Percentiles rank a stretch among this genome's conserved stretches.
phyloP scores from a whole-genome alignment of 805 yeast genomes.

The Saccharomycopsis fibuligera region DNA sequence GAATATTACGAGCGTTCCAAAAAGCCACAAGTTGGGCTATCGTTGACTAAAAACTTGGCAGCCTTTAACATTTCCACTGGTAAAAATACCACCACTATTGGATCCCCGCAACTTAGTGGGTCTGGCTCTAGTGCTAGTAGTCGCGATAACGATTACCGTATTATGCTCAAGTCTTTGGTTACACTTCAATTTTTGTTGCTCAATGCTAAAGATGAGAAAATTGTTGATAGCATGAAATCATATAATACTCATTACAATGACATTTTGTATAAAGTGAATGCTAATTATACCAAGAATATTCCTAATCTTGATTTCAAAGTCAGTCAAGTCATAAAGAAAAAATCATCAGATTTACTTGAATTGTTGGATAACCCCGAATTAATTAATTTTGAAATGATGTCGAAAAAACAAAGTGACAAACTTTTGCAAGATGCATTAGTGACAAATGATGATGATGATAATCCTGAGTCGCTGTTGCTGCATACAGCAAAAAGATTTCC shows the following conservation, averaged over 20 bases:
- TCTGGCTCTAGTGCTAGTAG: too few species aligned
- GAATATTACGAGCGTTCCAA: constrained; percentile 5
- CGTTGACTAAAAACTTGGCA: neutral
- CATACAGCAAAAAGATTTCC: too few species aligned
- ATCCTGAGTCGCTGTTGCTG: too few species aligned
- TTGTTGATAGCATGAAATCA: constrained; percentile 1
- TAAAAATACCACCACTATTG: neutral
- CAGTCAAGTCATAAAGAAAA: constrained; percentile 16
- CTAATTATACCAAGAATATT: neutral
- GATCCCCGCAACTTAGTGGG: too few species aligned
- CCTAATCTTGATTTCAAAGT: constrained; percentile 9
- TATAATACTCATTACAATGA: constrained; percentile 11
- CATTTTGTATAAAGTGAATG: constrained; percentile 2
- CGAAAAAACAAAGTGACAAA: too few species aligned
- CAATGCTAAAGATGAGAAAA: constrained; percentile 3
- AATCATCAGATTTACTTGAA: constrained; percentile 16
- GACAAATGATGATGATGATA: too few species aligned
- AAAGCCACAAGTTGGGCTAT: neutral
- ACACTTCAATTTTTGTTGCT: constrained; percentile 10
- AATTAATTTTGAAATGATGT: neutral
- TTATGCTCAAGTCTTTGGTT: constrained; percentile 10
- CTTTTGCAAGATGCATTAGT: too few species aligned
- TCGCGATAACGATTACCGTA: constrained; percentile 1
- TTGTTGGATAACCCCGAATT: constrained; percentile 6
- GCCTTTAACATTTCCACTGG: constrained; percentile 1